Conservation (phyloP, 495 filamentous ascomycete genomes). For the Penicillium mononematosum region DNA sequence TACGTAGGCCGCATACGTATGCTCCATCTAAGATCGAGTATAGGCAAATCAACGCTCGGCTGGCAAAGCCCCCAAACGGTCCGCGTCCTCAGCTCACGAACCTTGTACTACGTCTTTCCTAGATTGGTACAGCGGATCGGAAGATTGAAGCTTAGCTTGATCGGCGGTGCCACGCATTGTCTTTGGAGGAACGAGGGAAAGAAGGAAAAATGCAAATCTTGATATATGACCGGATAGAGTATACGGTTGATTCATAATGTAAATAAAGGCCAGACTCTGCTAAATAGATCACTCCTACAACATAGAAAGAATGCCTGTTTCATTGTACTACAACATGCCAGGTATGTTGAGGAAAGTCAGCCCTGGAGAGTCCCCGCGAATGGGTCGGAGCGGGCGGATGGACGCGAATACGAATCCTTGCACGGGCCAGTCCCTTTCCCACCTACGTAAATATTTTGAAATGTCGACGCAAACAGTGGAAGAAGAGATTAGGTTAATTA, state of each 20-base stretch:
- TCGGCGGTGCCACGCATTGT: conserved; percentile 9
- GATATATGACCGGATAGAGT: not conserved
- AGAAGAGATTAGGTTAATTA: not conserved
- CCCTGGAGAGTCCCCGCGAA: conserved; percentile 14
- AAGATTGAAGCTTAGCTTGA: conserved; percentile 25
- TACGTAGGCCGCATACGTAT: conserved; percentile 35
- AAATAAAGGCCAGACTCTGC: not conserved
- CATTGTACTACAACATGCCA: conserved; percentile 4
- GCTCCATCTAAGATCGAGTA: conserved; percentile 14
- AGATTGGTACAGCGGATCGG: conserved; percentile 19
- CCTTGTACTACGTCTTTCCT: not conserved
- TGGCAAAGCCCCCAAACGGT: conserved; percentile 15
- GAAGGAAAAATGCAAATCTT: not conserved
- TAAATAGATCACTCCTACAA: not conserved
- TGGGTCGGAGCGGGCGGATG: conserved; percentile 26
- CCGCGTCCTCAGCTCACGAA: conserved; percentile 9
- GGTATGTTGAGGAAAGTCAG: conserved; percentile 12
- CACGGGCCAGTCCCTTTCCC: conserved; percentile 14
- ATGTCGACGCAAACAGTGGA: not conserved
- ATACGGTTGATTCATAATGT: not conserved
- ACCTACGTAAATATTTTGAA: not conserved
- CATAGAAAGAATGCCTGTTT: not conserved
- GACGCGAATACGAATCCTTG: conserved; percentile 29
- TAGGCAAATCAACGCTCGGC: conserved; percentile 27
- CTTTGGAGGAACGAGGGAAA: not conserved